Conservation (phyloP, 805 yeast species). For the Kuraishia borneana region DNA sequence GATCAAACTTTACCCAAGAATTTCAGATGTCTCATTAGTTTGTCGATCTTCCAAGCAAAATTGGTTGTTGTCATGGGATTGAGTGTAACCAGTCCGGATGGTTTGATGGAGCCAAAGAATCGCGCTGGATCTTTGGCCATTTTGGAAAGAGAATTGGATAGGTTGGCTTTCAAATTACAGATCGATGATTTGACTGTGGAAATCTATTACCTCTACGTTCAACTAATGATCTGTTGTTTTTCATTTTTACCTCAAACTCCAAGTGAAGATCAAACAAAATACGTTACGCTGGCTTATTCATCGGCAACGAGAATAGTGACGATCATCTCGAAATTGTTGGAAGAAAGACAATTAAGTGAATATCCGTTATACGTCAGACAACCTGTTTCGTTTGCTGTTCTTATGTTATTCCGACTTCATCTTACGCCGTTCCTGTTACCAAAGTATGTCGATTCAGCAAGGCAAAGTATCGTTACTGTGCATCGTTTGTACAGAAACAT, state of each 20-base stretch:
- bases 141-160: slow-evolving; percentile 66
- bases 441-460: slow-evolving; percentile 73
- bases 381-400: slow-evolving; percentile 71
- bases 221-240: slow-evolving; percentile 75
- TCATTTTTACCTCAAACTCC: slow-evolving; percentile 89
- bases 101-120: slow-evolving; percentile 72
- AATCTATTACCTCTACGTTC: slow-evolving; percentile 67
- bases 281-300: slow-evolving; percentile 71
- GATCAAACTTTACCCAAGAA: slow-evolving; percentile 56
- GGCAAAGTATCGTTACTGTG: slow-evolving; percentile 89
- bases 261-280: slow-evolving; percentile 74
- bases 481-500: slow-evolving; percentile 83
- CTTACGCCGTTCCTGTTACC: slow-evolving; percentile 63
- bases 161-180: slow-evolving; percentile 53
- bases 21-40: slow-evolving; percentile 59
- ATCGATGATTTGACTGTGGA: slow-evolving; percentile 64
- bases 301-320: slow-evolving; percentile 78
- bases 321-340: slow-evolving; percentile 58
- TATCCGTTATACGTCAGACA: slow-evolving; percentile 82
- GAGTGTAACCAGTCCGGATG: slow-evolving; percentile 78
- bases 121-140: slow-evolving; percentile 74
- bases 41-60: slow-evolving; percentile 77
- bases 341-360: slow-evolving; percentile 62
- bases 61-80: slow-evolving; percentile 80
- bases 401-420: slow-evolving; percentile 71